These are phyloP conservation scores for Pseudozyma thailandica DNA, from an alignment of 1,284 basidiomycete genomes.

Conservation along the genomic window DNA sequence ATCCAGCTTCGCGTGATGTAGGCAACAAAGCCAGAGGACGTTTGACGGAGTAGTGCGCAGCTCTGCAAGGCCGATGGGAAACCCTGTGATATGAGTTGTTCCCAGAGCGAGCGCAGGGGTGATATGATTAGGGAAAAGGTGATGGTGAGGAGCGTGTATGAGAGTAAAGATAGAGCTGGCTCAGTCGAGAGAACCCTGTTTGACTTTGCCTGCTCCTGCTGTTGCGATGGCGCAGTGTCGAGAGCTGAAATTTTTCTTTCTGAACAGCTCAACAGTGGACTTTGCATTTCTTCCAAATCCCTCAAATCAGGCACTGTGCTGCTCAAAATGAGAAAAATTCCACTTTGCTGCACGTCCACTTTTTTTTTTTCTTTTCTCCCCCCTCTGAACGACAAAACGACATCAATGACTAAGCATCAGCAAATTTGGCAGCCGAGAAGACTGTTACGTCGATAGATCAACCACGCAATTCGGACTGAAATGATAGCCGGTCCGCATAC, in stretches of 20 bases:
- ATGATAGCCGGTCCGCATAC: not conserved
- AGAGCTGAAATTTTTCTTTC: constrained; percentile 29
- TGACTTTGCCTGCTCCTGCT: not conserved
- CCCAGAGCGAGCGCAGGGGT: not conserved
- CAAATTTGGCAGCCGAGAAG: not conserved
- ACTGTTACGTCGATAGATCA: not conserved
- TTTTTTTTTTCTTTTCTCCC: constrained; percentile 12
- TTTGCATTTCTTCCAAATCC: constrained; percentile 21
- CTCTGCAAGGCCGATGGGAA: not conserved
- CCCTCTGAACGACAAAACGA: no score
- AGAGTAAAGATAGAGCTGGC: not conserved
- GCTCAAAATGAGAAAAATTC: constrained; percentile 15
- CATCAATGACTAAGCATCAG: not conserved
- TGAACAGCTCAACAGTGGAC: not conserved
- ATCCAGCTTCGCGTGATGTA: constrained; percentile 8
- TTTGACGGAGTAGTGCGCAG: not conserved
- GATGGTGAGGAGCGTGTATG: not conserved
- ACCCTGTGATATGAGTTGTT: not conserved
- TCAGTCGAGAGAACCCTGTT: constrained; percentile 6
- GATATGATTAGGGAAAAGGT: constrained; percentile 2
- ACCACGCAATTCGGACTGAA: not conserved
- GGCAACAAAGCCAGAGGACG: constrained; percentile 3
- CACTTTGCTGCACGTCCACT: constrained; percentile 27
- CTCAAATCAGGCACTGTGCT: no score
- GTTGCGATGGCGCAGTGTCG: constrained; percentile 23